Evolutionary conservation across 495 filamentous ascomycete genomes (phyloP), one percentile per base, ranked within the genome.

Genomic region (Aspergillus asperescens): DNA sequence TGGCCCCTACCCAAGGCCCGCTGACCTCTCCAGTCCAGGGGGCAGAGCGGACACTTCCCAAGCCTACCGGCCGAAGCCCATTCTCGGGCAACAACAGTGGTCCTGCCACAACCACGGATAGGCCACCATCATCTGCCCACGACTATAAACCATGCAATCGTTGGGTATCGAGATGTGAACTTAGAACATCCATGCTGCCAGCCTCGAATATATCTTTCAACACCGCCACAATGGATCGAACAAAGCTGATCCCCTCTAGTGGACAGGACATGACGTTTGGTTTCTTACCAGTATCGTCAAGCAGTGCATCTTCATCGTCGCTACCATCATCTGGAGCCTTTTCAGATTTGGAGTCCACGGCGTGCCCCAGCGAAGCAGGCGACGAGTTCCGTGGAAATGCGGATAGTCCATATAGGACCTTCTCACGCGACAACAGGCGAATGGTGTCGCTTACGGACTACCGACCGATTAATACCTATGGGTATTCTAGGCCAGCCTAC

Each of bases 31-130:
- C 71, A 2, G 32, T 28, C 6, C 54, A 64, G 32, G 63, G 59
- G 2, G 35, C 56, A 40, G 66, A 70, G 47, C 64, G 75, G 25
- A 75, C 58, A 10, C 59, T 76, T 13, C 75, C 73, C 12, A 71
- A 58, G 25, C 69, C 71, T 42, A 64, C 62, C 5, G 59, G 58
- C 10, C 60, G 62, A 22, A 54, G 42, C 49, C 59, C 59, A 39
- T 22, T 50, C 22, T 59, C 54, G 2, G 57, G 35, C 9, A 52
- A 50, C 38, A 23, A 50, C 16, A 15, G 47, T 16, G 53, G 18
- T 12, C 42, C 58, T 44, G 19, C 39, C 9, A 48, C 57, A 9
- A 52, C 52, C 4, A 34, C 60, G 23, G 63, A 66, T 8, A 54
- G 59, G 16, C 27, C 66, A 20, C 39, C 48, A 13, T n/a, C n/a